A percentile compares a stretch with the other conserved stretches of the same genome.
Evolutionary conservation across 169 alveolate species (phyloP).

Genomic region (Babesia sp.): DNA sequence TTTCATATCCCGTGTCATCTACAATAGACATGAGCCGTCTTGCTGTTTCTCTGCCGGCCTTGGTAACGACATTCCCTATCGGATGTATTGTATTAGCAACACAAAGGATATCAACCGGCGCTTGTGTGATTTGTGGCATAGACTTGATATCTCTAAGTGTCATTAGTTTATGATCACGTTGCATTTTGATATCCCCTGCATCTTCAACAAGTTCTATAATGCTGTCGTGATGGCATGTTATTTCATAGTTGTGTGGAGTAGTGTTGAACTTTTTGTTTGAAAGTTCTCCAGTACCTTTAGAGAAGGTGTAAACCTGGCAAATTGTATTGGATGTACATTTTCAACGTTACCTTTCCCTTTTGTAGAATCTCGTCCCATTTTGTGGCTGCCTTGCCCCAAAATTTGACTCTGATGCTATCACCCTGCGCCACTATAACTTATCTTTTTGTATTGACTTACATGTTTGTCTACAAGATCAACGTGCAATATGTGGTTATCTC

Average conservation of each 20-base stretch:
- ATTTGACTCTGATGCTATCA: constrained; percentile 71
- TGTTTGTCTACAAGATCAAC: constrained; percentile 71
- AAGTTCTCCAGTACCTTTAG: constrained; percentile 70
- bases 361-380: constrained; percentile 70
- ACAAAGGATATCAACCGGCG: constrained; percentile 71
- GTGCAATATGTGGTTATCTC: constrained; percentile 65
- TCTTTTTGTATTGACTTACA: not conserved
- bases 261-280: constrained; percentile 72
- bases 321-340: not conserved
- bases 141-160: constrained; percentile 70
- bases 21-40: constrained; percentile 64
- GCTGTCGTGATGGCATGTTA: constrained; percentile 69
- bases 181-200: constrained; percentile 68
- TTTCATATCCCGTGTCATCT: constrained; percentile 72
- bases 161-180: constrained; percentile 49
- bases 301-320: constrained; percentile 67
- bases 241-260: constrained; percentile 73
- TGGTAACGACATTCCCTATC: constrained; percentile 44
- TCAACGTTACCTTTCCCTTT: constrained; percentile 51
- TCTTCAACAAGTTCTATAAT: constrained; percentile 72
- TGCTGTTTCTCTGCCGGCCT: constrained; percentile 63
- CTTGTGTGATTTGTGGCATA: constrained; percentile 67
- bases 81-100: constrained; percentile 61
- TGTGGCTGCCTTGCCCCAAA: constrained; percentile 78
- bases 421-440: constrained; percentile 45